A percentile compares a stretch with the other conserved stretches of the same genome.
These are phyloP conservation scores for Candida dubliniensis DNA, from an alignment of 1,139 yeast species.

Conservation along the genomic window DNA sequence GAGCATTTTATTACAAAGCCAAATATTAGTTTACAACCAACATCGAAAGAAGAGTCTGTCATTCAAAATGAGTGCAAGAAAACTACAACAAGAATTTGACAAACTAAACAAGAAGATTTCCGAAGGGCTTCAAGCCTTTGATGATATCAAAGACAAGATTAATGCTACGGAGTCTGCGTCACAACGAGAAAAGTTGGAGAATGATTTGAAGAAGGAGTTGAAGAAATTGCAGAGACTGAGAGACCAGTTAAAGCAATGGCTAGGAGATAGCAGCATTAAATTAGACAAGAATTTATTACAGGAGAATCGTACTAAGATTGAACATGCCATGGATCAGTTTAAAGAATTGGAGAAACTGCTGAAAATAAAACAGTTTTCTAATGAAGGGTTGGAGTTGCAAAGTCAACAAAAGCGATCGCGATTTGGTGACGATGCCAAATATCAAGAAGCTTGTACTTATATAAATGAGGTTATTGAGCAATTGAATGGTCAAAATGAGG, in stretches of 20 bases:
- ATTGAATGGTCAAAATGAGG: conserved; percentile 77
- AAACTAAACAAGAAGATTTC: conserved; percentile 91
- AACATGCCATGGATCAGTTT: conserved; percentile 94
- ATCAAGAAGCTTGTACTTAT: conserved; percentile 72
- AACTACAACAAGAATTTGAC: conserved; percentile 78
- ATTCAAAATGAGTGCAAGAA: conserved; percentile 42
- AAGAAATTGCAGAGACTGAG: conserved; percentile 91
- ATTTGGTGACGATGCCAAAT: conserved; percentile 68
- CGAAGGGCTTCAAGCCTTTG: conserved; percentile 90
- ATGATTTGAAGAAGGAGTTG: conserved; percentile 92
- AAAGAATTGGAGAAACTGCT: conserved; percentile 92
- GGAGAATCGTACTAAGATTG: conserved; percentile 83
- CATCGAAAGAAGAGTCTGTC: too few relatives aligned
- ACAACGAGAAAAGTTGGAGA: conserved; percentile 91
- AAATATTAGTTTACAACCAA: too few relatives aligned
- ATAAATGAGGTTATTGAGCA: conserved; percentile 77
- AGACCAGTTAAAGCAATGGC: conserved; percentile 96
- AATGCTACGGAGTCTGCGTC: conserved; percentile 79
- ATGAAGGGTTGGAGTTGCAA: conserved; percentile 82
- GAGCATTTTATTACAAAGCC: too few relatives aligned
- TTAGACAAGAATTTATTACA: conserved; percentile 73
- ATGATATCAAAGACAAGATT: conserved; percentile 82
- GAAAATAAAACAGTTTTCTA: conserved; percentile 94
- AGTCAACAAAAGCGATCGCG: conserved; percentile 42
- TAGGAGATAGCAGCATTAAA: conserved; percentile 88